Conservation (phyloP, 257 asterid species). For the Euphrasia confusa region DNA sequence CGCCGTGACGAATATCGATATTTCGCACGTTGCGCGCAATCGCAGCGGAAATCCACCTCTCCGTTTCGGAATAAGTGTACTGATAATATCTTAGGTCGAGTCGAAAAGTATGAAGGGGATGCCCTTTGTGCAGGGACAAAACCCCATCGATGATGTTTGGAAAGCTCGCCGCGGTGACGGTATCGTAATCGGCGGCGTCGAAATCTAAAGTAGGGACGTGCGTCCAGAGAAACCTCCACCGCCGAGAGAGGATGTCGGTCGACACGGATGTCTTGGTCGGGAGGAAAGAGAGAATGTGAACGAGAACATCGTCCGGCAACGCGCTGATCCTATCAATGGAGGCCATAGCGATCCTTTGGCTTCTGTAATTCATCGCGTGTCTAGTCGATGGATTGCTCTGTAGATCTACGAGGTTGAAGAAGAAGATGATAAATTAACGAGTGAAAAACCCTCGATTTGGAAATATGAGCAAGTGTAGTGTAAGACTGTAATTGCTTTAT, state of each 20-base stretch:
- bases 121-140: not conserved
- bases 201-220: conserved; percentile 2
- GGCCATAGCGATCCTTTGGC: too few species aligned
- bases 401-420: too few species aligned
- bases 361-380: too few species aligned
- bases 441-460: too few species aligned
- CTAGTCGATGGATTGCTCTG: too few species aligned
- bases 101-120: not conserved
- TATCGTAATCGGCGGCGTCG: not conserved
- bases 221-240: conserved; percentile 8
- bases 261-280: not conserved
- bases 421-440: too few species aligned
- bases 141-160: not conserved
- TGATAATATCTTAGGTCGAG: not conserved
- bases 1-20: not conserved
- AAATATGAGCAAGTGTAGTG: too few species aligned
- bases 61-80: not conserved
- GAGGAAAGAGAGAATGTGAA: conserved; percentile 7
- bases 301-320: not conserved
- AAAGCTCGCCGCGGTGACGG: not conserved
- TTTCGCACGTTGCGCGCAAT: not conserved
- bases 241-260: not conserved
- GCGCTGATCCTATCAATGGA: not conserved
- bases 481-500: too few species aligned
- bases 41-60: not conserved